Base-by-base conservation (phyloP, 2,329 filamentous ascomycete genomes). In the Arthrobotrys pseudoclavata region DNA sequence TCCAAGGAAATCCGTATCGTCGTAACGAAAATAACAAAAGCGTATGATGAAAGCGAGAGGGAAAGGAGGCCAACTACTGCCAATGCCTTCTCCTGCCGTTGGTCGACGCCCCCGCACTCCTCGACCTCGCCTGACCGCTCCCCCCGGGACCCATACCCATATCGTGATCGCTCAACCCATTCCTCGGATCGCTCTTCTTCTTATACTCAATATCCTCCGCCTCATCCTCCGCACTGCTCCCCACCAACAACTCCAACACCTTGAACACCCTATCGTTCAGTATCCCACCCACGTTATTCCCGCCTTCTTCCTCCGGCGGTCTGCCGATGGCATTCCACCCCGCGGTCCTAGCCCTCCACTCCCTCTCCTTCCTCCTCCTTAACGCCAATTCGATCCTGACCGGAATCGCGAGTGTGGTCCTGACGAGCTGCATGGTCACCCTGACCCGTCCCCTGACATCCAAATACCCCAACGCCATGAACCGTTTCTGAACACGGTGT, bases 311-410 rank as follows among this genome's bases (percentile, higher is more conserved):
- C 7, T 80, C 81, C n/a, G 80, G 80, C 5, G 79, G 80, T 4
- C 83, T 76, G 4, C 83, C 83, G 12, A 81, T 81, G 0, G 83
- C 83, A 63, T 83, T 82, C 62, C 83, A 81, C 3, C 83, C 83
- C 0, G 83, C 83, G 47, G 81, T 82, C 78, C 82, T 83, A 5
- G 83, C 83, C 42, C 82, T 82, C 81, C 82, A 84, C 34, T 83
- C 83, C 53, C 83, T 82, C 72, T 85, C 84, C 79, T 83, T 83
- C 55, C 82, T 81, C 67, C 82, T 80, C 70, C 82, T 83, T 37
- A 84, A 72, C 5, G 83, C 83, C n/a, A 84, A 81, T 76, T 85
- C 84, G 37, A 85, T 83, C 48, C 84, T 80, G 78, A 85, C 83
- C 1, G 84, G 84, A 10, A 84, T 83, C 1, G 84, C 84, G 7